Evolutionary conservation across 805 yeast species (phyloP).

Genomic region (Teunomyces atbi): DNA sequence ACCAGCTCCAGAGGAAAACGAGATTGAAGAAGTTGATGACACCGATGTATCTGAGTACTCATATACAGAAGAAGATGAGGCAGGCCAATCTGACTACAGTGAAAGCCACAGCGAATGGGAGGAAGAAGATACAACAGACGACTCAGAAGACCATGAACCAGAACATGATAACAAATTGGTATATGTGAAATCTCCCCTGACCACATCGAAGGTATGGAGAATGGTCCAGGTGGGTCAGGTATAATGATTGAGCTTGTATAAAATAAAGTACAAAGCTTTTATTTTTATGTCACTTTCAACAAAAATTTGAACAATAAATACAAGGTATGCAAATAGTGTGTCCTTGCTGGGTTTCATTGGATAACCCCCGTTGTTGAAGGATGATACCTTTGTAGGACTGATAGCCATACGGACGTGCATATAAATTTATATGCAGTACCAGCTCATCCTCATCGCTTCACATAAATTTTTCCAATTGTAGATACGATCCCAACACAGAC

Average conservation of each 20-base stretch:
- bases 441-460: constrained; percentile 2
- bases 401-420: not conserved
- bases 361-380: not conserved
- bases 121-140: not conserved
- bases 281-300: no score
- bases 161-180: not conserved
- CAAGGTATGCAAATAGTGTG: no score
- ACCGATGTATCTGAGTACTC: no score
- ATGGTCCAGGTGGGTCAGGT: no score
- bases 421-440: not conserved
- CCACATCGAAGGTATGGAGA: no score
- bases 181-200: no score
- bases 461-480: not conserved
- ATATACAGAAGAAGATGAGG: constrained; percentile 5
- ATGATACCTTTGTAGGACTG: no score
- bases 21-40: no score
- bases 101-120: not conserved
- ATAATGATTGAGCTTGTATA: no score
- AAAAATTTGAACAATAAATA: no score
- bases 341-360: not conserved
- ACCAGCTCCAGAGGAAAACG: no score
- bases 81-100: not conserved
- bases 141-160: not conserved
- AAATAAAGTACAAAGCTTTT: no score
- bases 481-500: not conserved